phyloP scores from a whole-genome alignment of 169 alveolate species.

The Plasmodium yoelii region DNA sequence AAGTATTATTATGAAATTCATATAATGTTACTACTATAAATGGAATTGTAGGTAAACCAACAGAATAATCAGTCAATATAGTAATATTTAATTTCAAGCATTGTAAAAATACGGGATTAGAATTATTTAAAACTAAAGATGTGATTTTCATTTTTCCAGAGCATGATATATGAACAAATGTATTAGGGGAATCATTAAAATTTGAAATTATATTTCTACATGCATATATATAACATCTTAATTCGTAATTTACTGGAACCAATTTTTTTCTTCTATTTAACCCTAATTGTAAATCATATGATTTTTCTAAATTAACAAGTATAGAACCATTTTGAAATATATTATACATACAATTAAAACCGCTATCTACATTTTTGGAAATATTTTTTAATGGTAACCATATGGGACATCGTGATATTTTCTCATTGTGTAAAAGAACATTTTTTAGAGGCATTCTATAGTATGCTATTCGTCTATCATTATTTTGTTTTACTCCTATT shows the following conservation, averaged over 20 bases:
- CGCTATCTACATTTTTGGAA: conserved; percentile 72
- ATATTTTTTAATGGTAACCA: conserved; percentile 89
- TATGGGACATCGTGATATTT: conserved; percentile 85
- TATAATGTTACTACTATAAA: conserved; percentile 64
- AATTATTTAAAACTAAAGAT: conserved; percentile 78
- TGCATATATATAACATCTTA: conserved; percentile 90
- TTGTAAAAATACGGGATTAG: conserved; percentile 88
- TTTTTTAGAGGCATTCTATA: conserved; percentile 79
- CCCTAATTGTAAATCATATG: conserved; percentile 76
- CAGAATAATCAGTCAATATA: conserved; percentile 73
- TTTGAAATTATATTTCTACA: conserved; percentile 85
- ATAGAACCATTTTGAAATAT: conserved; percentile 82
- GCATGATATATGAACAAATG: conserved; percentile 86
- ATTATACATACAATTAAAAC: conserved; percentile 78
- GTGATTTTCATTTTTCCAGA: conserved; percentile 86
- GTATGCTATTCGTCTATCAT: conserved; percentile 83
- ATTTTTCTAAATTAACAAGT: conserved; percentile 82
- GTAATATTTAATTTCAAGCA: conserved; percentile 81
- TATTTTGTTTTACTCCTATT: background rate
- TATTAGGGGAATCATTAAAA: conserved; percentile 83
- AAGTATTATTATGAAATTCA: conserved; percentile 67
- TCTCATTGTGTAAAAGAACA: conserved; percentile 84
- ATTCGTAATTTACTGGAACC: conserved; percentile 86
- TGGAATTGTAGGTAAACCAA: conserved; percentile 74
- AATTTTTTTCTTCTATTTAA: conserved; percentile 83